Percentiles rank a stretch among this genome's conserved stretches.
Evolutionary conservation across 805 yeast species (phyloP).

Genomic region (Candida sakaeoensis): DNA sequence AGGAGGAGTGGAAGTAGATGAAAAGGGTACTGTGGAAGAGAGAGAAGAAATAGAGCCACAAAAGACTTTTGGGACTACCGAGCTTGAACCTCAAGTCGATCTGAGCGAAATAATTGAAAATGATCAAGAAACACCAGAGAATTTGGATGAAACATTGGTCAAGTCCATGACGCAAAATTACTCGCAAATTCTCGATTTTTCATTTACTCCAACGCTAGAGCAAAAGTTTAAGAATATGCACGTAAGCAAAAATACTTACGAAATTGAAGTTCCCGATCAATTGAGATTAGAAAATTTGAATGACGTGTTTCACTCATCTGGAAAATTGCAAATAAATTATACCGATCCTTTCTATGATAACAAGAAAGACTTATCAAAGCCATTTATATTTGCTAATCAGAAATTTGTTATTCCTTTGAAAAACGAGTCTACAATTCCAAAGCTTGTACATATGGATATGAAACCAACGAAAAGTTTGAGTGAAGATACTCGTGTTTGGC

Average conservation of each 20-base stretch:
- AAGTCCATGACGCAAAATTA: conserved; percentile 17
- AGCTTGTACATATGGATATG: not conserved
- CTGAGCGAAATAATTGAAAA: not conserved
- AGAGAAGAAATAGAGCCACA: no score
- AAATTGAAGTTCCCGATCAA: conserved; percentile 17
- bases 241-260: conserved; percentile 15
- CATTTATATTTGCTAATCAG: conserved; percentile 67
- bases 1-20: not conserved
- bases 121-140: not conserved
- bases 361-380: conserved; percentile 46
- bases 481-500: conserved; percentile 31
- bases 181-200: conserved; percentile 1
- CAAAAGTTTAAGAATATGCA: not conserved
- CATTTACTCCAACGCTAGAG: conserved; percentile 6
- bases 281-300: conserved; percentile 15
- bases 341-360: conserved; percentile 61
- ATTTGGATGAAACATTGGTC: conserved; percentile 18
- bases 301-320: conserved; percentile 37
- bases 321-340: conserved; percentile 51
- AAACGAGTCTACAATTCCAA: conserved; percentile 6
- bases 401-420: conserved; percentile 43
- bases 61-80: no score
- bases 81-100: not conserved
- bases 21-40: not conserved
- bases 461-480: not conserved